Base-by-base conservation (phyloP, 441 rosid genomes). In the Adansonia grandidieri region DNA sequence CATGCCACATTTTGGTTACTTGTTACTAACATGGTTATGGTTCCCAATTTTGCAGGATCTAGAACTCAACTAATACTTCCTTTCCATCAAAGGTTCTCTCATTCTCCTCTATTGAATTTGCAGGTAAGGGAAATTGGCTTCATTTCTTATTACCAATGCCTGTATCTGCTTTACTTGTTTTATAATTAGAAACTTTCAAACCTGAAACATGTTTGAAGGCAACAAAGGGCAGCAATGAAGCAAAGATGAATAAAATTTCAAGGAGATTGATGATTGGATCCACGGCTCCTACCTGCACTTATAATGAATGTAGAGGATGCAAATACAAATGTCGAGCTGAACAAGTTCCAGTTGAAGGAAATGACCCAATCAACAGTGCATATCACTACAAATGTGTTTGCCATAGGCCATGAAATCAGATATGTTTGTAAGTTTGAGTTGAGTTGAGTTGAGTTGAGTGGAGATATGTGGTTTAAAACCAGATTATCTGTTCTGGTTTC, bases 321-420 rank as follows among this genome's bases (percentile, higher is more conserved):
- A 95, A 86, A 85, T 90, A 85, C 91, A 90, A 85, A 82, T 95
- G 98, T 79, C 90, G 95, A 79, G 98, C 96, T n/a, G 94, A 95
- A 79, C 95, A 93, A 88, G 98, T 95, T 67, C 99, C 97, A 0
- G 99, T 95, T 0, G 98, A 95, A 85, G 98, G 96, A 48, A 92
- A 95, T 75, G 97, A 95, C 84, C 98, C 99, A 32, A 88, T 91
- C 48, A 88, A 93, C 63, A 95, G 96, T 85, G 86, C 97, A 2
- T 93, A 92, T 81, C 97, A 85, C 77, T 95, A 93, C 86, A 91
- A 88, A 86, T 95, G 99, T 88, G 91, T 93, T 68, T 95, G 99
- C 80, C 97, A 92, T 80, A n/a, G n/a, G n/a, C n/a, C n/a, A n/a
- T n/a, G n/a, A n/a, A n/a, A n/a, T n/a, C n/a, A n/a, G n/a, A n/a